Conservation (phyloP, 1,284 basidiomycete species). For the Gomphus bonarii region DNA sequence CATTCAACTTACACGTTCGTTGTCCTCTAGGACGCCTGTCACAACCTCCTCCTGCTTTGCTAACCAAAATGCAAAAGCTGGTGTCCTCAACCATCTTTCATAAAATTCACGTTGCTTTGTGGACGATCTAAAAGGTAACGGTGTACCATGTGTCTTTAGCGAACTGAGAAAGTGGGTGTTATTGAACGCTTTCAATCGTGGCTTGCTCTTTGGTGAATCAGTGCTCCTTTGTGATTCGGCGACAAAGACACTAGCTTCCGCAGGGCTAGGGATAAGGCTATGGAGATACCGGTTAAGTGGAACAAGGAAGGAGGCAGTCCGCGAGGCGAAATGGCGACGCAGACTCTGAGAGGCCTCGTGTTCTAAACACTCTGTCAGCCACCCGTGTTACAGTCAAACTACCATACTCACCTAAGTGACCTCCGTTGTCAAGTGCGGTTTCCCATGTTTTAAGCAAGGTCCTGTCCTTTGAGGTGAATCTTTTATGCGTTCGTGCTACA, state of each 20-base stretch:
- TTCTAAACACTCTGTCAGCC: conserved; percentile 29
- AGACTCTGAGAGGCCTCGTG: conserved; percentile 58
- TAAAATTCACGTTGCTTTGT: conserved; percentile 62
- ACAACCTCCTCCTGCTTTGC: conserved; percentile 64
- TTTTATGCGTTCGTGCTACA: conserved; percentile 70
- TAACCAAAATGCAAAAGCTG: conserved; percentile 69
- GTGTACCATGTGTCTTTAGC: conserved; percentile 69
- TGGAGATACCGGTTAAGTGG: conserved; percentile 92
- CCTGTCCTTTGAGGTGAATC: conserved; percentile 81
- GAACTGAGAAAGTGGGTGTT: conserved; percentile 71
- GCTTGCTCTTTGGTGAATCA: conserved; percentile 14
- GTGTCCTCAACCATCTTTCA: conserved; percentile 58
- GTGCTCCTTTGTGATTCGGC: conserved; percentile 2
- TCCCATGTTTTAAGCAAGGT: conserved; percentile 61
- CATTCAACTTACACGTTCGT: not conserved
- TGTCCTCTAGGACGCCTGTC: conserved; percentile 32
- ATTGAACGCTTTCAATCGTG: conserved; percentile 71
- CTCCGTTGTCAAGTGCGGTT: conserved; percentile 38
- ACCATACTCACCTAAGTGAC: conserved; percentile 38
- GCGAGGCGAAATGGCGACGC: conserved; percentile 76
- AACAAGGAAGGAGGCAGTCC: conserved; percentile 84
- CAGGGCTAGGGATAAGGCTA: conserved; percentile 69
- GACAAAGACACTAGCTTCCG: conserved; percentile 12
- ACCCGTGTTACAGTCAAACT: conserved; percentile 15
- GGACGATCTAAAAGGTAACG: conserved; percentile 64